Evolutionary conservation across 1,139 yeast species (phyloP).

Genomic region (Geotrichum phurueaensis): DNA sequence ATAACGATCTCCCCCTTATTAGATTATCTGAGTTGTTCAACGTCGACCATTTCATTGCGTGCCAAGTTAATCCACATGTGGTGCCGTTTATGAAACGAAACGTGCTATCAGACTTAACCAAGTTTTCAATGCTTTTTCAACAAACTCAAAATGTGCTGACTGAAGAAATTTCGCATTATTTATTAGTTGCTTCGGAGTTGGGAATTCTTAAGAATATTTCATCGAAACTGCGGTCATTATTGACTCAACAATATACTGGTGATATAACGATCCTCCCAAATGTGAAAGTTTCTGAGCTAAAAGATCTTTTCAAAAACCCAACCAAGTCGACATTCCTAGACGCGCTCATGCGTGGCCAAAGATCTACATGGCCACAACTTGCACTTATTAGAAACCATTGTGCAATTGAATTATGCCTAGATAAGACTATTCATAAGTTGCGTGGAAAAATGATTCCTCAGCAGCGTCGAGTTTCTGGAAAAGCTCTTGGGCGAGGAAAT

Average conservation of each 20-base stretch:
- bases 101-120: background rate
- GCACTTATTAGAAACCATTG: conserved; percentile 83
- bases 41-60: conserved; percentile 93
- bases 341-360: conserved; percentile 74
- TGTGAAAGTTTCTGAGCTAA: conserved; percentile 51
- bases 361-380: conserved; percentile 90
- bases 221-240: conserved; percentile 64
- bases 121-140: conserved; percentile 37
- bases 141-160: conserved; percentile 55
- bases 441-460: conserved; percentile 57
- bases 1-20: conserved; percentile 85
- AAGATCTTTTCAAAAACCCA: conserved; percentile 70
- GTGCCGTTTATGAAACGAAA: conserved; percentile 62
- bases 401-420: conserved; percentile 81
- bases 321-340: conserved; percentile 65
- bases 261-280: conserved; percentile 89
- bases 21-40: conserved; percentile 92
- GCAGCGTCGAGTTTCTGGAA: conserved; percentile 1
- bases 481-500: conserved; percentile 9
- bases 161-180: conserved; percentile 70
- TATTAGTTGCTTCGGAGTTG: conserved; percentile 65
- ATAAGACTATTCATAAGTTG: conserved; percentile 62
- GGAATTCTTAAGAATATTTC: conserved; percentile 70
- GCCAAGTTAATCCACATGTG: conserved; percentile 95
- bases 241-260: conserved; percentile 86